Evolutionary conservation across 345 rosid species (phyloP).

Genomic region (Raphanus sativus): DNA sequence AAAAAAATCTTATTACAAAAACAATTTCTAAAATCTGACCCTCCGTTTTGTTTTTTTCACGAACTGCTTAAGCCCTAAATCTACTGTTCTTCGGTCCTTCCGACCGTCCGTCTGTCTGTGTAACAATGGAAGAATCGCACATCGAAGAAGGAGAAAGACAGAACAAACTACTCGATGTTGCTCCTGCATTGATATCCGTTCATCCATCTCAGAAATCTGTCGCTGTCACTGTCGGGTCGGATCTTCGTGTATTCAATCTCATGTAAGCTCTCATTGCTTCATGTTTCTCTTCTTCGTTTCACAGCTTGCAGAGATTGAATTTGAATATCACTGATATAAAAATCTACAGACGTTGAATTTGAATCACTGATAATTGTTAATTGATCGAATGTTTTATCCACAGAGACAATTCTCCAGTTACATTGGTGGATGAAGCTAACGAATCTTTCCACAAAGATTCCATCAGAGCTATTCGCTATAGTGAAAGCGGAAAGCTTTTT

Average conservation of each 20-base stretch:
- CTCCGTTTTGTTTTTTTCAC: too few relatives aligned
- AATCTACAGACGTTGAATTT: background rate
- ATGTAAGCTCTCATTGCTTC: constrained; percentile 41
- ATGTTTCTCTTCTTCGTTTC: too few relatives aligned
- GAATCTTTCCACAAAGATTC: constrained; percentile 63
- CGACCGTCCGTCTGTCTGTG: background rate
- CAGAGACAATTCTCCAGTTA: constrained; percentile 55
- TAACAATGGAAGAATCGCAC: constrained; percentile 50
- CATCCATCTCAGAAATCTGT: constrained; percentile 73
- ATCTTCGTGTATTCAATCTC: constrained; percentile 83
- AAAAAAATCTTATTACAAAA: too few relatives aligned
- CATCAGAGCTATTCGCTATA: constrained; percentile 73
- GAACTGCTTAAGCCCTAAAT: constrained; percentile 31
- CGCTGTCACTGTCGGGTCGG: constrained; percentile 75
- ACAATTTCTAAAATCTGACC: too few relatives aligned
- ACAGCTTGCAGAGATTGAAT: background rate
- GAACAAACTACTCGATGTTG: constrained; percentile 56
- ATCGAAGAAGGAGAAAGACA: constrained; percentile 55
- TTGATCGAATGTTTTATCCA: background rate
- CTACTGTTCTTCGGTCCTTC: background rate
- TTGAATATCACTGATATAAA: background rate
- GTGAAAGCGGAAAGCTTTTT: constrained; percentile 69
- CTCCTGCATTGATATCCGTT: constrained; percentile 74
- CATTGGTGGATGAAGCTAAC: constrained; percentile 62
- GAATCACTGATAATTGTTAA: background rate